phyloP scores from a whole-genome alignment of 2,329 filamentous ascomycete species.

The Fusarium sambucinum region DNA sequence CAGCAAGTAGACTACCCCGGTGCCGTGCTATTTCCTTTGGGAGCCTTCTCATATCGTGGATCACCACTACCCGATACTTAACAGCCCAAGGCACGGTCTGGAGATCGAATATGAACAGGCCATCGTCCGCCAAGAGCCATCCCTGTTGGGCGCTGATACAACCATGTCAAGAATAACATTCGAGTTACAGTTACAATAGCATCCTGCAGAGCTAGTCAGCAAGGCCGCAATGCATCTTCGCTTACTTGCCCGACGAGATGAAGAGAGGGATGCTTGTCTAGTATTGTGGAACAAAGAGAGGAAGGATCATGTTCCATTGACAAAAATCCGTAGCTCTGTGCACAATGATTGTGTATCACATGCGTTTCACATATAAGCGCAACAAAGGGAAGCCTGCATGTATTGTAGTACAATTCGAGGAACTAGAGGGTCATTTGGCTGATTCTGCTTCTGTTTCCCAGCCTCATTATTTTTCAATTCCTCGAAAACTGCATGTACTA shows the following conservation, averaged over 20 bases:
- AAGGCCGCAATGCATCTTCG: slow-evolving; percentile 34
- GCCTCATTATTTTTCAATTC: not conserved
- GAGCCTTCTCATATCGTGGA: slow-evolving; percentile 4
- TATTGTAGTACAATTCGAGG: slow-evolving; percentile 1
- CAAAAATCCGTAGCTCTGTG: slow-evolving; percentile 3
- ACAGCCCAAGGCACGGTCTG: not conserved
- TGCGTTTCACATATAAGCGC: slow-evolving; percentile 22
- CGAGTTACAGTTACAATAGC: not conserved
- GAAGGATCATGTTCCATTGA: not conserved
- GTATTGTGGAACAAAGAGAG: not conserved
- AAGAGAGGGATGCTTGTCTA: slow-evolving; percentile 1
- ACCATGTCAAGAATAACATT: not conserved
- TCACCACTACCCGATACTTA: slow-evolving; percentile 13
- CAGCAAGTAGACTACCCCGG: not conserved
- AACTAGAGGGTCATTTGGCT: slow-evolving; percentile 1
- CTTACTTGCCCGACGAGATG: slow-evolving; percentile 2
- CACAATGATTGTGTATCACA: slow-evolving; percentile 20
- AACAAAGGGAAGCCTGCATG: slow-evolving; percentile 14
- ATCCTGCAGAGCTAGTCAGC: slow-evolving; percentile 12
- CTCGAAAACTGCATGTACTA: not conserved
- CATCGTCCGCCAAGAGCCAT: slow-evolving; percentile 12
- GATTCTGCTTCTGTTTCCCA: not conserved
- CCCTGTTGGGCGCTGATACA: slow-evolving; percentile 6
- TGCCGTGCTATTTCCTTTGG: not conserved
- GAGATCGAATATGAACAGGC: not conserved